Base-by-base conservation (phyloP, 2,329 filamentous ascomycete genomes). In the Gnomoniopsis sp. region DNA sequence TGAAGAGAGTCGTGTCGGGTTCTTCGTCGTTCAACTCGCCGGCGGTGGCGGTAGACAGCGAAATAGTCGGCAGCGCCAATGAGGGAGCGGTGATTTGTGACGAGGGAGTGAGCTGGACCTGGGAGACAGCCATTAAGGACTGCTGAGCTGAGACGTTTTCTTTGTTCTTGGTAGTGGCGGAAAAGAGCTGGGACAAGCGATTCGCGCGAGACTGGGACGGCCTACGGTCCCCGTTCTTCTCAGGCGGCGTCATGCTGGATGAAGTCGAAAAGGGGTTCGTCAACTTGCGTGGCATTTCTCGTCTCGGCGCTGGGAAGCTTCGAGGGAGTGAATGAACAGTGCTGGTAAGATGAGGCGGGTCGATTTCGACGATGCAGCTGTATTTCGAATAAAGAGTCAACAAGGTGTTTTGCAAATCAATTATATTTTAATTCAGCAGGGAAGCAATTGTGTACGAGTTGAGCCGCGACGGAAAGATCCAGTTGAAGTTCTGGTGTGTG, bases 1-100 rank as follows among this genome's bases (percentile, higher is more conserved):
- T 86, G 75, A 96, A 97, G 53, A 98, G 85, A 10, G 84, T 96
- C 52, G 89, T 89, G 15, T 88, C 80, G 51, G 88, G 80, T 66
- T 89, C 84, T 67, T 96, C 89, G 72, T 85, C 88, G 71, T 86
- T 84, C 56, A 74, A 75, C 80, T 95, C 83, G 67, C 90, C 89
- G 63, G 86, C 88, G 33, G 87, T 90, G 52, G 91, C 91, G 46
- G 91, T 92, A 14, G 93, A 96, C 58, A 98, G 82, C 46, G 91
- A 96, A 69, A 98, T 97, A 55, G 89, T 93, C 43, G 93, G 93
- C 67, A 97, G 79, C 50, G 91, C 90, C 64, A 93, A 77, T 59
- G 89, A 88, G 46, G 91, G 82, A 59, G 86, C 83, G 64, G 86
- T 87, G 68, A 91, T 88, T 62, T 86, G 82, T 59, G 84, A 81